Evolutionary conservation across 1,284 basidiomycete species (phyloP), one percentile per base, ranked within the genome.

Genomic region (Coniophora puteana): DNA sequence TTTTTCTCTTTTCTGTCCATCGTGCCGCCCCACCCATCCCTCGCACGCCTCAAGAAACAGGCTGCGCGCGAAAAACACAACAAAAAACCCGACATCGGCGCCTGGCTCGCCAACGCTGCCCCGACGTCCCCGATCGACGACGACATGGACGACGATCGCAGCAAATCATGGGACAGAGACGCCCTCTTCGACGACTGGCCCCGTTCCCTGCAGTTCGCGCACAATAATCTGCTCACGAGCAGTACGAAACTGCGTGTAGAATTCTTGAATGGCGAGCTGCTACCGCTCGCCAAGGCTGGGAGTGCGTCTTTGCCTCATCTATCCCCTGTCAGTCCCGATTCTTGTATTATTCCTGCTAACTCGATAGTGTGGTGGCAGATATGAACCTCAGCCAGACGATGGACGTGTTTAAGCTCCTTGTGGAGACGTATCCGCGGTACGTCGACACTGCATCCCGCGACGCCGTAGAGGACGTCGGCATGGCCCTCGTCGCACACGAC

Each of bases 351-450:
- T 45, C 40, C 38, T 31, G 28, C n/a, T n/a, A 39, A 43, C 39
- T 41, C n/a, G 32, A 37, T 21, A 26, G 29, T 33, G 41, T 34
- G 23, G 41, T 8, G 44, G 20, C 42, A 89, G 86, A 84, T 54
- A 67, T 91, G 36, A 71, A 67, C 35, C 63, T 83, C 26, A 67
- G 75, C 0, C 82, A 90, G 55, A 72, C 70, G 14, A 57, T 83
- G 58, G 88, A 91, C 53, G 59, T 93, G 22, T 84, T 92, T 60
- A 71, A 73, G 47, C 65, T 91, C 2, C 64, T 93, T 34, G 82
- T 83, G 1, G 65, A 80, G 32, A 91, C 86, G 0, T 86, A 89
- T 57, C 74, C 86, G 11, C 79, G 82, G 51, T 92, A 92, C 67
- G 66, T 78, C 33, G 90, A 93, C 57, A 63, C 74, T 3, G 58